Evolutionary conservation across 257 asterid genomes (phyloP), one percentile per base, ranked within the genome.

Genomic region (Euphrasia confusa): DNA sequence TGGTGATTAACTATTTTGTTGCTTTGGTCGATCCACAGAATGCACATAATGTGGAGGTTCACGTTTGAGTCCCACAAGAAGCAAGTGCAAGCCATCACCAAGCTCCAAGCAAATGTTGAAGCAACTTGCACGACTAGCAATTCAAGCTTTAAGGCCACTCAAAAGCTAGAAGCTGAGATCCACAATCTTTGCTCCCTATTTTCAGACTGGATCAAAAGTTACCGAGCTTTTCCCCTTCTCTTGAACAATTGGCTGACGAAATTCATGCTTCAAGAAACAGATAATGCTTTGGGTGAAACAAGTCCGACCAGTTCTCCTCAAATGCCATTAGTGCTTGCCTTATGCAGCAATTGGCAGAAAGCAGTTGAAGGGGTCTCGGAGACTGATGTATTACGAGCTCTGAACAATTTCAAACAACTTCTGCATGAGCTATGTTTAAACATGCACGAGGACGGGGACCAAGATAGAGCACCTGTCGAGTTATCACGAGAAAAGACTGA

Each of bases 361-460:
- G 67, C 73, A 24, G 44, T 53, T 40, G 68, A 61, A 24, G 54
- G 30, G 9, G 68, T 62, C 44, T 68, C 73, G 5, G 45, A 56
- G 21, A 0, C 58, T 4, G 15, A 47, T 5, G 63, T 45, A 32
- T 9, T 14, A 13, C 53, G 9, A 2, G 60, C 69, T 47, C 59
- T 70, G 18, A 13, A 56, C 28, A 70, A 18, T 68, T 32, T 63
- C 27, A 0, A 0, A 4, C 58, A 17, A 11, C 28, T 63, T 49
- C 17, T 62, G 13, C 58, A 42, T 15, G 39, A 18, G 63, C 17
- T 63, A 17, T 6, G 27, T 12, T 10, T 39, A 11, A 45, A 42
- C 49, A 21, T 69, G 63, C 58, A 35, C 2, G 42, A 35, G 42
- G 2, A 35, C 7, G 42, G 42, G 42, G 42, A 35, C 10, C 42